Base-by-base conservation (phyloP, 2,329 filamentous ascomycete species). In the Cytospora paraplurivora region DNA sequence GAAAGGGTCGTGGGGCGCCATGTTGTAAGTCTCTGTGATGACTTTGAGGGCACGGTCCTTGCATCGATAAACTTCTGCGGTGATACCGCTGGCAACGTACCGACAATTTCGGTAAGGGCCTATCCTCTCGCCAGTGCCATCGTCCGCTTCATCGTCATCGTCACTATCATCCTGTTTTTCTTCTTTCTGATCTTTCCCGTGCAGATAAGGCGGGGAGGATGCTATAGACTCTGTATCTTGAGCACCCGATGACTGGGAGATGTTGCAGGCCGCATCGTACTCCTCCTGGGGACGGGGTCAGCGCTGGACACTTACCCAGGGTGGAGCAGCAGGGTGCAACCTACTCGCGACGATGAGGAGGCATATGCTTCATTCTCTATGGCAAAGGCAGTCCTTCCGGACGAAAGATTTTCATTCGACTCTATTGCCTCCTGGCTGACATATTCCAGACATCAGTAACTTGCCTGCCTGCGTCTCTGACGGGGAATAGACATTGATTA, bases 11-110 rank as follows among this genome's bases (percentile, higher is more conserved):
- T 99, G 95, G 11, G 95, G 95, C 64, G 90, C 87, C 44, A 88
- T 83, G 77, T 89, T 87, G 60, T 83, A 81, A 44, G 88, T 88
- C 37, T 91, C 88, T 34, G 86, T 87, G 41, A 95, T 96, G 64
- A 97, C 87, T 74, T 99, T 99, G 56, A 99, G 79, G 1, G 94
- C 95, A 19, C 79, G 78, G 59, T 77, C 70, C 27, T 74, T 77
- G 49, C 87, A 87, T 69, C 88, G 88, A 78, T 93, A 98, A 57
- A 99, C 87, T 62, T 88, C 86, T 19, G 94, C 95, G 66, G 92
- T 95, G 13, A 94, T 80, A 21, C 95, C 95, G 67, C 80, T 79
- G 53, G 81, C 80, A n/a, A 88, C 71, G 68, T 82, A 81, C 33
- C 77, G 75, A 71, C 87, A 89, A 65, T 81, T 75, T 19, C 67